Base-by-base conservation (phyloP, 2,329 filamentous ascomycete genomes). In the Berkeleyomyces rouxiae region DNA sequence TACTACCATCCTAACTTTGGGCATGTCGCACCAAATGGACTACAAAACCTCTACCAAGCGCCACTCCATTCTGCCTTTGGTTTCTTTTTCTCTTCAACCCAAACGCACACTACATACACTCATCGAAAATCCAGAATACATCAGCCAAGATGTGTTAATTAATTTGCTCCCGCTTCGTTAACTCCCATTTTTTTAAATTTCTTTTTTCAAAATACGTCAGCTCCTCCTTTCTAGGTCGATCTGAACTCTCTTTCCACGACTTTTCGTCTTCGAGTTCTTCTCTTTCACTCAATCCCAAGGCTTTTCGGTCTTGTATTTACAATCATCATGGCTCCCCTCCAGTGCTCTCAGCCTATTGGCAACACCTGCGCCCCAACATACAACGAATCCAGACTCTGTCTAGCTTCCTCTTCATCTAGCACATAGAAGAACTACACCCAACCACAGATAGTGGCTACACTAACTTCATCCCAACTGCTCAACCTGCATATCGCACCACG, bases 321-420 rank as follows among this genome's bases (percentile, higher is more conserved):
- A 40, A 76, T 82, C 83, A 90, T 70, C 80, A 91, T 91, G 87
- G 87, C 86, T 80, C 84, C 82, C 85, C 80, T 84, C 83, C 78
- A 82, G 77, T 78, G 77, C 79, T 71, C 70, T 77, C 73, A 81
- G 77, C 79, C 79, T 78, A 80, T 81, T 81, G 82, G 82, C 81
- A 75, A 76, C 73, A 81, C 77, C 78, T 78, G 77, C 81, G 77
- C 68, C 75, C 82, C 73, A 76, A 73, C 78, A 75, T 73, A 76
- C 78, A 68, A 78, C 75, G 64, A 81, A 81, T 71, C 79, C 85
- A 79, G 87, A 90, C 84, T 90, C 90, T 74, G 84, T 88, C 76
- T 82, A 90, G 79, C 88, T 85, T 84, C 79, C 81, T 73, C 76
- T 77, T 66, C 78, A 76, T 66, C 68, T 70, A 71, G 72, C 76